Evolutionary conservation across 306 rosid genomes (phyloP).

Genomic region (Sophora flavescens): DNA sequence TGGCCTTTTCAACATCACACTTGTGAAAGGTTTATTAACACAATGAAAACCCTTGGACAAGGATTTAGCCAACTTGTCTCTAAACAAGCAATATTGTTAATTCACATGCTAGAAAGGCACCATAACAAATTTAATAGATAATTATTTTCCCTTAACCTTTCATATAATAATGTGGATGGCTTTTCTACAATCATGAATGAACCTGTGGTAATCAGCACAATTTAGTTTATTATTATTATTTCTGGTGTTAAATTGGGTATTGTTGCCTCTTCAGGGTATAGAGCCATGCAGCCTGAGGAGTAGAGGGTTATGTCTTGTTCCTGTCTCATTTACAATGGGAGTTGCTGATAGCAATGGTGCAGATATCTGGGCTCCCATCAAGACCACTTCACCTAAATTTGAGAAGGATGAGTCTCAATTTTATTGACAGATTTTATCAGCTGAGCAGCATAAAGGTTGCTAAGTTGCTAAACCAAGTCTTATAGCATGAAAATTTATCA

Average conservation of each 20-base stretch:
- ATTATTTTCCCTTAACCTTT: neutral
- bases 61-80: neutral
- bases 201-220: neutral
- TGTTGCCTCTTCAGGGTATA: slow-evolving; percentile 57
- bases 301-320: slow-evolving; percentile 91
- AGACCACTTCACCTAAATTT: slow-evolving; percentile 66
- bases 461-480: slow-evolving; percentile 43
- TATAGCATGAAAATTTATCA: slow-evolving; percentile 46
- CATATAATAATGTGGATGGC: neutral
- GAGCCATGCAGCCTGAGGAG: slow-evolving; percentile 78
- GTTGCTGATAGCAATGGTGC: slow-evolving; percentile 95
- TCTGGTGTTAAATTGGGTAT: slow-evolving; percentile 1
- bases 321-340: slow-evolving; percentile 76
- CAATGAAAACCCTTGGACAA: slow-evolving; percentile 2
- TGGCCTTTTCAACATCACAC: neutral
- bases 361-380: slow-evolving; percentile 97
- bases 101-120: slow-evolving; percentile 9
- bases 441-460: slow-evolving; percentile 44
- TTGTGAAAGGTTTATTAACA: slow-evolving; percentile 6
- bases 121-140: slow-evolving; percentile 7
- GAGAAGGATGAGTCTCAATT: slow-evolving; percentile 60
- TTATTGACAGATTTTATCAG: slow-evolving; percentile 51
- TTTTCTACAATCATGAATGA: slow-evolving; percentile 14
- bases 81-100: slow-evolving; percentile 11
- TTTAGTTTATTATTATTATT: neutral